phyloP scores from a whole-genome alignment of 2,329 filamentous ascomycete genomes.

The Graphilbum ipis-grandicollis region DNA sequence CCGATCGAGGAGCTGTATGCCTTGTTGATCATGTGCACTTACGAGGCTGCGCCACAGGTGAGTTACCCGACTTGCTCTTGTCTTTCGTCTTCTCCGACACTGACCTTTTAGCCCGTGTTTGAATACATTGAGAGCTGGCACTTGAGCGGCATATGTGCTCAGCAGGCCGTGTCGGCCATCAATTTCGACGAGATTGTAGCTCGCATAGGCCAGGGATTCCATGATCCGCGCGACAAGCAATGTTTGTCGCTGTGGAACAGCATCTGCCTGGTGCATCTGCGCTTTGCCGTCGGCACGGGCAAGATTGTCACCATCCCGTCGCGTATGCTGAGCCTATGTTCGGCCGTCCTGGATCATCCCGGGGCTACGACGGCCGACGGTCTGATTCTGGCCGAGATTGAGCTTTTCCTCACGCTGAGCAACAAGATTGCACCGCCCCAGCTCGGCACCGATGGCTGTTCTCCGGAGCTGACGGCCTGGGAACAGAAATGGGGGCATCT shows the following conservation, averaged over 20 bases:
- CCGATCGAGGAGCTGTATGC: not conserved
- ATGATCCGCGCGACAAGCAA: not conserved
- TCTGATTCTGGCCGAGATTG: not conserved
- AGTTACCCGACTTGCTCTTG: too few species aligned
- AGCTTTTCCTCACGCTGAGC: not conserved
- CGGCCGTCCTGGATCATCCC: not conserved
- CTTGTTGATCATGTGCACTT: not conserved
- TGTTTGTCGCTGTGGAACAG: not conserved
- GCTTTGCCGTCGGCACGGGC: not conserved
- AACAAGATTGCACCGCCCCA: not conserved
- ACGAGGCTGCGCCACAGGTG: not conserved
- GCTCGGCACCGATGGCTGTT: not conserved
- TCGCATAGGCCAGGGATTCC: not conserved
- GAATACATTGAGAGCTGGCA: not conserved
- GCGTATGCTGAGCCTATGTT: not conserved
- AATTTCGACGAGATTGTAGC: not conserved
- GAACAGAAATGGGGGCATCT: not conserved
- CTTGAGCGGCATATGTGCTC: not conserved
- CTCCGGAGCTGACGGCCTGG: not conserved
- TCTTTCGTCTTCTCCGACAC: too few species aligned
- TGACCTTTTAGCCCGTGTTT: not conserved
- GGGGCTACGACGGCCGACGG: not conserved
- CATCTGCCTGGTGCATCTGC: not conserved
- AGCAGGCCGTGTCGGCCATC: not conserved
- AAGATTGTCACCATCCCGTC: not conserved